Evolutionary conservation across 2,329 filamentous ascomycete genomes (phyloP).

Genomic region (Neofusicoccum cordaticola): DNA sequence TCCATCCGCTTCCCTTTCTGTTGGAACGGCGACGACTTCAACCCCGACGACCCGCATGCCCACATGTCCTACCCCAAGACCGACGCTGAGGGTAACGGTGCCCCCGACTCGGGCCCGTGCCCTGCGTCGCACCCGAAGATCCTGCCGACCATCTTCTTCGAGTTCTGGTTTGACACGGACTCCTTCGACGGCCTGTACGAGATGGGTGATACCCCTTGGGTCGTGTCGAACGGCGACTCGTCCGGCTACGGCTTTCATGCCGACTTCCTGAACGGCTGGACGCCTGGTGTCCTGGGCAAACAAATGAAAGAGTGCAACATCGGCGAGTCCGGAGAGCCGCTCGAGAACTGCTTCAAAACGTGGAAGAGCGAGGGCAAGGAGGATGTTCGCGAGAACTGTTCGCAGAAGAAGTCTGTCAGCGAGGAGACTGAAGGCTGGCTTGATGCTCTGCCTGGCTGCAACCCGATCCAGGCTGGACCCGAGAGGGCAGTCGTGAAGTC

Average conservation of each 20-base stretch:
- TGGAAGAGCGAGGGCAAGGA: slow-evolving; percentile 30
- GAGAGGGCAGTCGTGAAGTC: slow-evolving; percentile 25
- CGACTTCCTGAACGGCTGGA: slow-evolving; percentile 39
- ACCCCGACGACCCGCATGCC: slow-evolving; percentile 31
- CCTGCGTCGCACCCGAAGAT: slow-evolving; percentile 30
- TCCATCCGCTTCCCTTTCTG: slow-evolving; percentile 37
- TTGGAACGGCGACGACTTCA: slow-evolving; percentile 36
- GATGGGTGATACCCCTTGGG: slow-evolving; percentile 31
- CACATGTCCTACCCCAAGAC: slow-evolving; percentile 41
- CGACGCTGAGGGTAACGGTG: slow-evolving; percentile 29
- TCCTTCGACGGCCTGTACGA: slow-evolving; percentile 34
- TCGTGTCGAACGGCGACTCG: slow-evolving; percentile 36
- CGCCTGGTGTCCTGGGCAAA: slow-evolving; percentile 35
- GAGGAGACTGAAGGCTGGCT: slow-evolving; percentile 24
- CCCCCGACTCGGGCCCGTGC: slow-evolving; percentile 33
- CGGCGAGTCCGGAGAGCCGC: slow-evolving; percentile 33
- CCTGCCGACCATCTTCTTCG: slow-evolving; percentile 39
- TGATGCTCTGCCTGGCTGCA: slow-evolving; percentile 37
- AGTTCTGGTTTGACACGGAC: slow-evolving; percentile 39
- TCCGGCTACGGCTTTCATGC: slow-evolving; percentile 38
- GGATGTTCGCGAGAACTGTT: slow-evolving; percentile 26
- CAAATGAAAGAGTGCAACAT: slow-evolving; percentile 37
- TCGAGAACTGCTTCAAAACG: slow-evolving; percentile 38
- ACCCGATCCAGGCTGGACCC: slow-evolving; percentile 37
- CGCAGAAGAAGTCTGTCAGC: slow-evolving; percentile 20